Evolutionary conservation across 2,329 filamentous ascomycete genomes (phyloP).

Genomic region (Coleophoma crateriformis): DNA sequence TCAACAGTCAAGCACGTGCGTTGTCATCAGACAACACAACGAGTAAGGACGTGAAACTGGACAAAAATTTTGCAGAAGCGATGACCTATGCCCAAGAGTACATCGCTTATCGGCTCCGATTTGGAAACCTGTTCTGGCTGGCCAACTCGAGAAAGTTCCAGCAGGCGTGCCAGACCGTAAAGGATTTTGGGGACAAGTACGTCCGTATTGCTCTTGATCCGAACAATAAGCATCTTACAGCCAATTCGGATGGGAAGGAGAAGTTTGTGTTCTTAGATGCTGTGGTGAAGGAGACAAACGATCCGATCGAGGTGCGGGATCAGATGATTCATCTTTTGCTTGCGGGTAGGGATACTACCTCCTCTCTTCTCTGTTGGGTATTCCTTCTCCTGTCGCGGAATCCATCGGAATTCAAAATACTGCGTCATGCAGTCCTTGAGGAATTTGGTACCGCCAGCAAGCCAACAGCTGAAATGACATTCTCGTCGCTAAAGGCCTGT

Average conservation of each 20-base stretch:
- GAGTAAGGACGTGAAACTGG: constrained; percentile 6
- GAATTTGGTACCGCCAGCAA: constrained; percentile 22
- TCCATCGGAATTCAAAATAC: constrained; percentile 33
- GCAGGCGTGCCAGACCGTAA: constrained; percentile 18
- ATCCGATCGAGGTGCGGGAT: constrained; percentile 30
- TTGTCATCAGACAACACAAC: constrained; percentile 17
- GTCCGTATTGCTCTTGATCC: constrained; percentile 17
- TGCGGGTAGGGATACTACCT: constrained; percentile 20
- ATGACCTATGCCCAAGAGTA: constrained; percentile 30
- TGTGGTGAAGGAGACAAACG: constrained; percentile 38
- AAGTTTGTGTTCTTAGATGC: constrained; percentile 39
- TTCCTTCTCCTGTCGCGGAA: constrained; percentile 34
- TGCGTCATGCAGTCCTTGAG: constrained; percentile 34
- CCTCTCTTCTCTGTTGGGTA: constrained; percentile 26
- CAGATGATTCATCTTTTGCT: constrained; percentile 29
- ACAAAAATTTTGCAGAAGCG: constrained; percentile 30
- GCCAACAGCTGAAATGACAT: constrained; percentile 13
- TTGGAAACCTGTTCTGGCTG: constrained; percentile 20
- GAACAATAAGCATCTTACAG: constrained; percentile 24
- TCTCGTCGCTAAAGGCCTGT: constrained; percentile 16
- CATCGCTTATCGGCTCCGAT: constrained; percentile 23
- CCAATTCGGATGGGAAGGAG: constrained; percentile 6
- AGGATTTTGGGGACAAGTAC: constrained; percentile 20
- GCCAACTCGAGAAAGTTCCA: constrained; percentile 22
- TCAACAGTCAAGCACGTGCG: constrained; percentile 37